Percentiles rank a stretch among this genome's conserved stretches.
These are phyloP conservation scores for Endocalyx cinctus DNA, from an alignment of 2,329 filamentous ascomycete species.

Conservation along the genomic window DNA sequence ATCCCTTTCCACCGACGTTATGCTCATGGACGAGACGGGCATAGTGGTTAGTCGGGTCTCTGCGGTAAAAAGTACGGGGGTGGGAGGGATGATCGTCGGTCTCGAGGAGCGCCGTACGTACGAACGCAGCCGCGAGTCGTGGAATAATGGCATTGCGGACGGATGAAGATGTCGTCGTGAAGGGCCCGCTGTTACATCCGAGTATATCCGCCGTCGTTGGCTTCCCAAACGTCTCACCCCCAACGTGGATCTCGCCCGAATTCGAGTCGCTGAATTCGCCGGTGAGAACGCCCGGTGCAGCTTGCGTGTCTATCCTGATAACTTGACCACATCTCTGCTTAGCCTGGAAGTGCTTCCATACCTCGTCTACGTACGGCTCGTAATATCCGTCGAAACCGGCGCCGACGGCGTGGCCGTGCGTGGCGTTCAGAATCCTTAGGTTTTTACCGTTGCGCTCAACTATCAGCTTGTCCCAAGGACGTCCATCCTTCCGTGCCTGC, in stretches of 20 bases:
- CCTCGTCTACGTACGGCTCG: constrained; percentile 36
- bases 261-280: constrained; percentile 41
- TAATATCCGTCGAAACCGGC: constrained; percentile 41
- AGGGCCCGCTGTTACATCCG: constrained; percentile 60
- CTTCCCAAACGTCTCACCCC: constrained; percentile 42
- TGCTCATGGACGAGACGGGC: constrained; percentile 50
- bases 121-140: constrained; percentile 43
- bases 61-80: constrained; percentile 31
- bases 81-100: constrained; percentile 36
- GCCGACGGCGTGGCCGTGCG: constrained; percentile 36
- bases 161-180: constrained; percentile 38
- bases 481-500: constrained; percentile 52
- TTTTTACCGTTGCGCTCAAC: constrained; percentile 26
- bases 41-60: constrained; percentile 52
- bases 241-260: constrained; percentile 32
- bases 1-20: constrained; percentile 51
- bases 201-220: constrained; percentile 62
- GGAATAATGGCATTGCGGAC: constrained; percentile 42
- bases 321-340: constrained; percentile 23
- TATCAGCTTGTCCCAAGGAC: constrained; percentile 57
- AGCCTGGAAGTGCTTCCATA: constrained; percentile 34
- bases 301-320: constrained; percentile 62
- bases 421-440: constrained; percentile 40
- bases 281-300: constrained; percentile 46
- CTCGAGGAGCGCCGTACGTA: constrained; percentile 49